A percentile compares a stretch with the other conserved stretches of the same genome.
phyloP scores from a whole-genome alignment of 129 eudicot species.

The Oenanthe sinensis region DNA sequence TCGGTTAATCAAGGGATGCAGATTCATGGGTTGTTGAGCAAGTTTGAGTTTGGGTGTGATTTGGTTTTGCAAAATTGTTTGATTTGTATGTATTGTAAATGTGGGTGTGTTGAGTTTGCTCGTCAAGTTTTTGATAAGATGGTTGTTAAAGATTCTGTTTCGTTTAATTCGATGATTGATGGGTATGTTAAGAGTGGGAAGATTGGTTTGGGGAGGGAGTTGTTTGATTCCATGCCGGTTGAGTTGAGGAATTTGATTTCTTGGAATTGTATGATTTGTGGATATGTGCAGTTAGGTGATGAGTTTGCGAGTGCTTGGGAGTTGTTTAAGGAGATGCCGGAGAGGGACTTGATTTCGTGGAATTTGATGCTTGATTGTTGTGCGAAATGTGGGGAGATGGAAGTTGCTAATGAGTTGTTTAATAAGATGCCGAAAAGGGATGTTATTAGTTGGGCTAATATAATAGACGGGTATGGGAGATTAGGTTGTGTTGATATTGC shows the following conservation, averaged over 20 bases:
- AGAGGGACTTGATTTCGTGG: slow-evolving; percentile 36
- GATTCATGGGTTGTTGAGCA: slow-evolving; percentile 37
- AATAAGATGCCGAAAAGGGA: slow-evolving; percentile 27
- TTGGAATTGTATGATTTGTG: slow-evolving; percentile 42
- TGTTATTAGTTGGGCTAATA: slow-evolving; percentile 33
- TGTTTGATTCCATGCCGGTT: slow-evolving; percentile 33
- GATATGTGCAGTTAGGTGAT: slow-evolving; percentile 22
- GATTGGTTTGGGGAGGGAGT: slow-evolving; percentile 25
- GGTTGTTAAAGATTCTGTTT: slow-evolving; percentile 21
- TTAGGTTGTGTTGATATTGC: slow-evolving; percentile 29
- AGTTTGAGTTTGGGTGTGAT: slow-evolving; percentile 30
- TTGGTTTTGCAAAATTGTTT: slow-evolving; percentile 36
- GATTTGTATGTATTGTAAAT: slow-evolving; percentile 29
- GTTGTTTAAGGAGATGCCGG: slow-evolving; percentile 34
- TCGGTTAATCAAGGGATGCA: slow-evolving; percentile 25
- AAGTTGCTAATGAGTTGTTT: slow-evolving; percentile 27
- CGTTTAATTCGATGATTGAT: slow-evolving; percentile 41
- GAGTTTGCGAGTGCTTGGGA: slow-evolving; percentile 25
- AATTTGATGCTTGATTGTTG: slow-evolving; percentile 43
- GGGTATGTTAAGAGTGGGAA: slow-evolving; percentile 39
- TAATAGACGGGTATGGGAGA: slow-evolving; percentile 41
- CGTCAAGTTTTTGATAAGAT: slow-evolving; percentile 16
- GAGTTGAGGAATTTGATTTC: slow-evolving; percentile 33
- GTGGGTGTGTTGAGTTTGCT: slow-evolving; percentile 28
- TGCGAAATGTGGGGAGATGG: slow-evolving; percentile 30